Conservation (phyloP, 176 grass and related monocot genomes). For the bread wheat (Triticum aestivum) region DNA sequence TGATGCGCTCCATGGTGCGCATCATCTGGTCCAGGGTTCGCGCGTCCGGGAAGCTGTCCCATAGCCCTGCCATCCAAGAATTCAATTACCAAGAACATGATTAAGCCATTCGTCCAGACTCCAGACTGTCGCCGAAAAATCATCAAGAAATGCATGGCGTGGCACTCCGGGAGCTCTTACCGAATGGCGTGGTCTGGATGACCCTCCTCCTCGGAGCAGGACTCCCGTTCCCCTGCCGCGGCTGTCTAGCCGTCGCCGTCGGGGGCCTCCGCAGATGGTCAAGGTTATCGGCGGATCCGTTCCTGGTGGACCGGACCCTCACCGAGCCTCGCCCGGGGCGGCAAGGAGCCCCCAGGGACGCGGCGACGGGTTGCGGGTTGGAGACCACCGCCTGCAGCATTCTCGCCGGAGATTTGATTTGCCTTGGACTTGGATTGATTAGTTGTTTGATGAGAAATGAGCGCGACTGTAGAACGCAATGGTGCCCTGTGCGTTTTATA, state of each 20-base stretch:
- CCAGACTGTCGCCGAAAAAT: background rate
- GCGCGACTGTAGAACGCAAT: background rate
- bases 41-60: slow-evolving; percentile 58
- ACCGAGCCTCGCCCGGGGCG: background rate
- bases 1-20: slow-evolving; percentile 56
- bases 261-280: slow-evolving; percentile 45
- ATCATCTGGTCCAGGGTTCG: slow-evolving; percentile 64
- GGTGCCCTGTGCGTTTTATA: background rate
- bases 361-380: background rate
- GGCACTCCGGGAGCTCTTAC: background rate
- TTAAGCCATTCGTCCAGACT: background rate
- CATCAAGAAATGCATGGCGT: background rate
- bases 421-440: background rate
- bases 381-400: slow-evolving; percentile 35
- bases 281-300: slow-evolving; percentile 32
- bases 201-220: slow-evolving; percentile 18
- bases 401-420: background rate
- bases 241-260: background rate
- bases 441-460: background rate
- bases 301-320: slow-evolving; percentile 11
- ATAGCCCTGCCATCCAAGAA: slow-evolving; percentile 27
- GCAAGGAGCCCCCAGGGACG: background rate
- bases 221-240: background rate
- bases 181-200: slow-evolving; percentile 32
- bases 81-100: background rate